Conservation (phyloP, 1,284 basidiomycete genomes). For the Ustilago vetiveriae region DNA sequence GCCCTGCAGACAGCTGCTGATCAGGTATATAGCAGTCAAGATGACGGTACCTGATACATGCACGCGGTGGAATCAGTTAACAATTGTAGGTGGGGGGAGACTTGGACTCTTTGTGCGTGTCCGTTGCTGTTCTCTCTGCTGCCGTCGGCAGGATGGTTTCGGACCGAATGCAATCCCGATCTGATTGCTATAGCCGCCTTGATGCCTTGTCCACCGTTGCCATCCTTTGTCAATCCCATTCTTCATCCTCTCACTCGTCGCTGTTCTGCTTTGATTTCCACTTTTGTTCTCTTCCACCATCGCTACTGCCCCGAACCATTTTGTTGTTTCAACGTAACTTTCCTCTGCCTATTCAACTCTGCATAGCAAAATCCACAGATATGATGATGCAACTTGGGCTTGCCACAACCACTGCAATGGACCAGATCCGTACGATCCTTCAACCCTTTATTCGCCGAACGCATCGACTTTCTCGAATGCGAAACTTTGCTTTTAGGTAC, state of each 20-base stretch:
- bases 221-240: no score
- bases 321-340: conserved; percentile 6
- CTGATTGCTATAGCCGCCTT: no score
- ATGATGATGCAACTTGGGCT: conserved; percentile 71
- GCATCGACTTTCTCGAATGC: conserved; percentile 94
- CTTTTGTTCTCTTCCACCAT: neutral
- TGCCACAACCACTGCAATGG: conserved; percentile 15
- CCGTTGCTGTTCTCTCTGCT: no score
- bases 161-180: no score
- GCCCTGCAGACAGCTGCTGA: no score
- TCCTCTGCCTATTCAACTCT: conserved; percentile 71
- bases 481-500: conserved; percentile 95
- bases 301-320: neutral
- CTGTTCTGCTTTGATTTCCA: neutral
- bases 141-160: no score
- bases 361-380: conserved; percentile 86
- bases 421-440: conserved; percentile 86
- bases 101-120: no score
- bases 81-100: no score
- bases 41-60: no score
- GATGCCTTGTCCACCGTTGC: no score
- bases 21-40: no score
- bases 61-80: no score
- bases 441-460: conserved; percentile 90
- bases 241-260: neutral